A percentile compares a stretch with the other conserved stretches of the same genome.
Conservation (phyloP, 345 rosid genomes). For the Murraya koenigii region DNA sequence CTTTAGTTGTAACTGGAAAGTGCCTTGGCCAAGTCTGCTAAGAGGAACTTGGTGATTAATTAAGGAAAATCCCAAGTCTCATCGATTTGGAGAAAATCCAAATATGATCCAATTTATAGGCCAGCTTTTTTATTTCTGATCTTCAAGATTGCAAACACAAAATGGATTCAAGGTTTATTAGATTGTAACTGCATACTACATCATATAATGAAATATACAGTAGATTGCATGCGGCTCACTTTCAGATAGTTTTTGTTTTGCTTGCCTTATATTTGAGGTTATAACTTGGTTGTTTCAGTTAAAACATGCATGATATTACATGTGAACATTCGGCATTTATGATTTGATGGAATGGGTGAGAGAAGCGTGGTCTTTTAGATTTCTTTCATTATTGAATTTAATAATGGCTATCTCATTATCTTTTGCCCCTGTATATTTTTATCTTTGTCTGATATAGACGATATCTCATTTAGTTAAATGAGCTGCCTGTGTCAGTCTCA, state of each 20-base stretch:
- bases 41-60: not conserved
- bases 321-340: not conserved
- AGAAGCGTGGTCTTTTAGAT: not conserved
- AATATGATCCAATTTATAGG: not conserved
- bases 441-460: not conserved
- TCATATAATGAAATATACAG: not conserved
- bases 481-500: not conserved
- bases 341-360: not conserved
- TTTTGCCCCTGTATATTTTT: not conserved
- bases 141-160: not conserved
- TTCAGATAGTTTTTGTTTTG: slow-evolving; percentile 1
- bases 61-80: not conserved
- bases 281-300: not conserved
- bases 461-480: not conserved
- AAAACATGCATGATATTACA: not conserved
- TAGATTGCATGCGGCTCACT: not conserved
- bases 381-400: not conserved
- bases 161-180: not conserved
- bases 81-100: not conserved
- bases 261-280: not conserved
- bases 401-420: not conserved
- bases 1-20: too few relatives aligned
- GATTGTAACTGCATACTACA: not conserved
- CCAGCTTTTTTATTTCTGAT: not conserved
- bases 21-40: not conserved